A percentile compares a stretch with the other conserved stretches of the same genome.
Evolutionary conservation across 345 rosid species (phyloP).

Genomic region (Populus alba): DNA sequence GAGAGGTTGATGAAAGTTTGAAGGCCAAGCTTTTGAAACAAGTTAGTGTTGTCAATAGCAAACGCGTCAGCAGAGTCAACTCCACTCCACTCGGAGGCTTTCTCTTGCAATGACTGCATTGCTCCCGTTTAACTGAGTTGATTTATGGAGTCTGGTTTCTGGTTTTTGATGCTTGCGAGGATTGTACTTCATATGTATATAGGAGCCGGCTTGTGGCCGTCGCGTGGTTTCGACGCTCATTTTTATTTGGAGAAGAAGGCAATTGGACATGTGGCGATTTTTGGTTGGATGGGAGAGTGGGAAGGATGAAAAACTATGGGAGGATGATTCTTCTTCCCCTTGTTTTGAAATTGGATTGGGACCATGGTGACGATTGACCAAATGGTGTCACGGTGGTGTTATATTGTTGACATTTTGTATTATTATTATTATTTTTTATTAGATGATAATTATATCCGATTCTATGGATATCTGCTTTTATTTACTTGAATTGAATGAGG

Average conservation of each 20-base stretch:
- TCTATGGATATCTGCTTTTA: no score
- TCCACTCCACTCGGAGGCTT: conserved; percentile 86
- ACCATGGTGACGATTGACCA: no score
- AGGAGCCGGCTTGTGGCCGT: neutral
- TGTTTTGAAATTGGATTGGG: no score
- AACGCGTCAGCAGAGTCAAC: conserved; percentile 67
- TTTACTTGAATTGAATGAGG: no score
- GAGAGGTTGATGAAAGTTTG: conserved; percentile 77
- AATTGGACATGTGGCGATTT: neutral
- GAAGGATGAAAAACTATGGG: neutral
- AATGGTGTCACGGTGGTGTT: no score
- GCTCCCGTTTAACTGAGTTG: neutral
- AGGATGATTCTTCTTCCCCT: no score
- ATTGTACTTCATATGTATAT: no score
- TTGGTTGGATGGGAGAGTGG: neutral
- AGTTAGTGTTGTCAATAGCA: conserved; percentile 69
- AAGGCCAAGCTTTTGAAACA: conserved; percentile 76
- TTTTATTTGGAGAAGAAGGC: neutral
- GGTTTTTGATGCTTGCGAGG: no score
- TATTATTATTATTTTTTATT: no score
- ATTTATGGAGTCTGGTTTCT: no score
- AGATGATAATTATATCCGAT: no score
- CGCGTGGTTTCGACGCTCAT: conserved; percentile 8
- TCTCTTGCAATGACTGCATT: conserved; percentile 84
- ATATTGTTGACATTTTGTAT: no score